phyloP scores from a whole-genome alignment of 169 alveolate genomes.

The Plasmodium fragile region DNA sequence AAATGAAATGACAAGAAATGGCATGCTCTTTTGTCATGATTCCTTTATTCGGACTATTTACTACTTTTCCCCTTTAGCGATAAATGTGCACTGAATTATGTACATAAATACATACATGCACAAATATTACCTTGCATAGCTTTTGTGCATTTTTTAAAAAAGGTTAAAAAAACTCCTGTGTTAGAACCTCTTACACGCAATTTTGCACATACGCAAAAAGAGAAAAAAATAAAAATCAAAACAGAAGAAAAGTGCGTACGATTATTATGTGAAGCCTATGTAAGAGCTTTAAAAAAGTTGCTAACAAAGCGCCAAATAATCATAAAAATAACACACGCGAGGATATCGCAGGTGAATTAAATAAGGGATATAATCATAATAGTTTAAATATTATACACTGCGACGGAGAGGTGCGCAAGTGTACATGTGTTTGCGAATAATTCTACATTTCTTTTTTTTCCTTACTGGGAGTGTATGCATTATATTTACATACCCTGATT shows the following conservation, averaged over 20 bases:
- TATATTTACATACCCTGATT: background rate
- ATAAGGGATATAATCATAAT: background rate
- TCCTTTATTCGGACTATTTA: background rate
- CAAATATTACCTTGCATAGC: background rate
- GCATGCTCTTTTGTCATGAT: background rate
- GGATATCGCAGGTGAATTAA: background rate
- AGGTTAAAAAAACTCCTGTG: background rate
- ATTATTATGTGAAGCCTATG: background rate
- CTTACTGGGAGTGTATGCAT: background rate
- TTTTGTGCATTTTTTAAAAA: background rate
- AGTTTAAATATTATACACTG: background rate
- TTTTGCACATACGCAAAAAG: background rate
- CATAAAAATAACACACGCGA: background rate
- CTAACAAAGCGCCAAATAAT: background rate
- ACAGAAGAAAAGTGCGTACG: background rate
- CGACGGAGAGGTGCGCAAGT: background rate
- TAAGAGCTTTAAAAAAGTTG: background rate
- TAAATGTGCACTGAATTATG: background rate
- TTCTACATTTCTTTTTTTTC: constrained; percentile 39
- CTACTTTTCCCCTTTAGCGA: background rate
- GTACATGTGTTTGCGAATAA: constrained; percentile 39
- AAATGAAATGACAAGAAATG: background rate
- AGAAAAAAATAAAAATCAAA: background rate
- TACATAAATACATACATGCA: background rate
- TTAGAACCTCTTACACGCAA: background rate